Evolutionary conservation across 2,329 filamentous ascomycete species (phyloP).

Genomic region (Claviceps quebecensis): DNA sequence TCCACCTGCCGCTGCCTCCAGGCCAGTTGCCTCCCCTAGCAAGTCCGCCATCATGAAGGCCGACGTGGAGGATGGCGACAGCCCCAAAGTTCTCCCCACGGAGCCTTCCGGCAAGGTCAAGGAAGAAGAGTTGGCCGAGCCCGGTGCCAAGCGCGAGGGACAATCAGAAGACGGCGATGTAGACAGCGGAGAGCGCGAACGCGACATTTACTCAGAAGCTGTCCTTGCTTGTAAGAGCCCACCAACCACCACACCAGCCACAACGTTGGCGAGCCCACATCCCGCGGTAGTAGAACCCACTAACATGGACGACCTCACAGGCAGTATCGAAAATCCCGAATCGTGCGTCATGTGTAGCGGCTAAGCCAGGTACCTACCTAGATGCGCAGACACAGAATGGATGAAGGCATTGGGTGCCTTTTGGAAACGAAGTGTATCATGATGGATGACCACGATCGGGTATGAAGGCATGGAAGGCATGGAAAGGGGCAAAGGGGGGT

Average conservation of each 20-base stretch:
- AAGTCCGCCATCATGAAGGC: slow-evolving; percentile 60
- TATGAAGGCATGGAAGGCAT: slow-evolving; percentile 14
- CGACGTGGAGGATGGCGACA: slow-evolving; percentile 62
- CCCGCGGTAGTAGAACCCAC: too few species aligned
- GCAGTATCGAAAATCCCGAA: slow-evolving; percentile 95
- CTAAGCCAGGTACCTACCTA: slow-evolving; percentile 29
- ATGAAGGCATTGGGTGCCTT: background rate
- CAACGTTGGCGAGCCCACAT: too few species aligned
- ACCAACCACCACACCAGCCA: background rate
- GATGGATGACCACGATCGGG: slow-evolving; percentile 17
- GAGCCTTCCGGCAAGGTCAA: slow-evolving; percentile 51
- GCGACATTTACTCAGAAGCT: slow-evolving; percentile 90
- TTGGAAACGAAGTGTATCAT: slow-evolving; percentile 12
- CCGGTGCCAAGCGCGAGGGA: slow-evolving; percentile 31
- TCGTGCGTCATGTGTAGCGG: slow-evolving; percentile 95
- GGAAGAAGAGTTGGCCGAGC: slow-evolving; percentile 50
- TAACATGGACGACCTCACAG: slow-evolving; percentile 24
- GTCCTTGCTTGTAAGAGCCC: slow-evolving; percentile 62
- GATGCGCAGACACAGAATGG: slow-evolving; percentile 8
- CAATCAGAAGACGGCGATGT: slow-evolving; percentile 64
- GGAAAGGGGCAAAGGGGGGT: background rate
- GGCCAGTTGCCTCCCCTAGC: slow-evolving; percentile 41
- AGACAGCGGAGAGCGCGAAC: slow-evolving; percentile 61
- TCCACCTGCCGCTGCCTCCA: slow-evolving; percentile 23
- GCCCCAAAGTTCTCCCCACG: slow-evolving; percentile 61